Evolutionary conservation across 306 rosid species (phyloP).

Genomic region (Prunus kanzakura): DNA sequence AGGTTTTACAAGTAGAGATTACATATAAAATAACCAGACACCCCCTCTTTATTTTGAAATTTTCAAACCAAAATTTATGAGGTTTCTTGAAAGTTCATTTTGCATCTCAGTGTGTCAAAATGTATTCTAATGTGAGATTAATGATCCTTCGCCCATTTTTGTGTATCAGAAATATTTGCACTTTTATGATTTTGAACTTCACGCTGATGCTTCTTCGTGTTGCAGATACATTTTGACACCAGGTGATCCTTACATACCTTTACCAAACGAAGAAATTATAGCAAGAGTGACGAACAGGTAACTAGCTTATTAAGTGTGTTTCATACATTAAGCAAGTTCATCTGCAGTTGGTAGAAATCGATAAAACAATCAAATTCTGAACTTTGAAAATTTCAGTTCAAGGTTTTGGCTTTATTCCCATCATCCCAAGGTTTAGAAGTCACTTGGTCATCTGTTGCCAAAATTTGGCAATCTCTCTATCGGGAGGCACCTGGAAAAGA

Average conservation of each 20-base stretch:
- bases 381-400: background rate
- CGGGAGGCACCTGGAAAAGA: slow-evolving; percentile 97
- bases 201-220: background rate
- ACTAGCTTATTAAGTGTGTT: slow-evolving; percentile 12
- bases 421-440: slow-evolving; percentile 95
- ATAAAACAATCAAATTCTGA: background rate
- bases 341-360: background rate
- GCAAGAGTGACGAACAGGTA: slow-evolving; percentile 87
- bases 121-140: background rate
- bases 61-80: background rate
- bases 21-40: background rate
- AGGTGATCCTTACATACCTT: slow-evolving; percentile 98
- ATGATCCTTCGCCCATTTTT: background rate
- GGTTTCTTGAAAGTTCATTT: background rate
- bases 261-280: slow-evolving; percentile 80
- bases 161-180: background rate
- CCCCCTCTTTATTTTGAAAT: background rate
- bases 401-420: slow-evolving; percentile 82
- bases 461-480: slow-evolving; percentile 91
- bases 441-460: slow-evolving; percentile 94
- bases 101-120: background rate
- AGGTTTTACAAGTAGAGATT: background rate
- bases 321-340: background rate
- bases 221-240: slow-evolving; percentile 93
- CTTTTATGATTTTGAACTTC: background rate